Base-by-base conservation (phyloP, 2,329 filamentous ascomycete genomes). In the Pleurostoma richardsiae region DNA sequence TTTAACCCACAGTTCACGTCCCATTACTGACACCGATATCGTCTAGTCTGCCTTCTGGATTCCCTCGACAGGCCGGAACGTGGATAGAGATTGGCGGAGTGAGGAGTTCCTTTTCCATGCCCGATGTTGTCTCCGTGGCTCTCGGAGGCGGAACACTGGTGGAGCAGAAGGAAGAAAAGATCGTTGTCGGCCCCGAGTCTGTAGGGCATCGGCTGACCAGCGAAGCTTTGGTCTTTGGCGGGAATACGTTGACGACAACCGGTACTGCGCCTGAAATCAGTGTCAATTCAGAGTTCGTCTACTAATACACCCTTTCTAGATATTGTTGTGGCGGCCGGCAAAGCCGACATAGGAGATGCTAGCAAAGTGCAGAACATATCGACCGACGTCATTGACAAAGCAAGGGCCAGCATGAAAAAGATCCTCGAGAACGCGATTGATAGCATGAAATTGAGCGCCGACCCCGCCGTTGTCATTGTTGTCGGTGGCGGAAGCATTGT, bases 401-500 rank as follows among this genome's bases (percentile, higher is more conserved):
- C 72, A 49, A 64, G 67, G 41, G 47, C 47, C 0, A 57, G 65
- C 5, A 69, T 80, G 19, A 76, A 73, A 52, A 58, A 55, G 10
- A 80, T 76, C 63, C 60, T 83, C 2, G 79, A 83, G 46, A 68
- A 64, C 26, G 68, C 76, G 2, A 74, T 84, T 28, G 81, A 85
- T 56, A 77, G 69, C 3, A 82, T 83, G 72, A 85, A 85, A 56
- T 80, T 76, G 0, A 80, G 79, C 0, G 76, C 78, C 0, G 73
- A 74, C 11, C 73, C 81, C 31, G 50, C 82, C 1, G 73, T 78
- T 0, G 80, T 85, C 0, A 60, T 85, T 1, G 72, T 85, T 1
- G 82, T 86, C 0, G 82, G 82, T 6, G 82, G 82, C 0, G 82
- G 82, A 4, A 78, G 80, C 1, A 67, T 84, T 7, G 71, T 85